Evolutionary conservation across 345 rosid genomes (phyloP).

Genomic region (Dovyalis caffra): DNA sequence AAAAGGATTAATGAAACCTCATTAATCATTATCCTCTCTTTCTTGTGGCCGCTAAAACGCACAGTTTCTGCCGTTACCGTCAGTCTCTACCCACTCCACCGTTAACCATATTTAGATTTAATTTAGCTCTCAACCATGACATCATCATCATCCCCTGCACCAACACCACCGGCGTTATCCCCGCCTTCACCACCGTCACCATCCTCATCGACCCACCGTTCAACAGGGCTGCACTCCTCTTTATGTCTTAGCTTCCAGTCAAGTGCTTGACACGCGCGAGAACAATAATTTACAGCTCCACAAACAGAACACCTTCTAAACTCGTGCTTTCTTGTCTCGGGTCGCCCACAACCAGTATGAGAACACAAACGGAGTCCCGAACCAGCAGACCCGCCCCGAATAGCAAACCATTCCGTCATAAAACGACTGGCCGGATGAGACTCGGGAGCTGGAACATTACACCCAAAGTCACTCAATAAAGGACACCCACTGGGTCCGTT

Average conservation of each 20-base stretch:
- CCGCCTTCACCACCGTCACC: slow-evolving; percentile 53
- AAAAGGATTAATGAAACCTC: not conserved
- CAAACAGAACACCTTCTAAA: slow-evolving; percentile 92
- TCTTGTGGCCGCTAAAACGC: not conserved
- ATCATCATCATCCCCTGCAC: slow-evolving; percentile 33
- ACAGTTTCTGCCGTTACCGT: slow-evolving; percentile 9
- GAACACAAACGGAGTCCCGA: slow-evolving; percentile 75
- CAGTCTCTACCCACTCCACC: not conserved
- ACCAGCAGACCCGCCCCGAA: slow-evolving; percentile 38
- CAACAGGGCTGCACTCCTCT: slow-evolving; percentile 68
- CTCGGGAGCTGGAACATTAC: slow-evolving; percentile 96
- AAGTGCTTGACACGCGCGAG: slow-evolving; percentile 95
- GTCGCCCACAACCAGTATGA: slow-evolving; percentile 80
- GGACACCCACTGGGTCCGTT: slow-evolving; percentile 59
- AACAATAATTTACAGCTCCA: slow-evolving; percentile 89
- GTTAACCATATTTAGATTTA: not conserved
- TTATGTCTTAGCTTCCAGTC: slow-evolving; percentile 95
- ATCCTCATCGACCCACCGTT: slow-evolving; percentile 58
- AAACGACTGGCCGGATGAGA: slow-evolving; percentile 74
- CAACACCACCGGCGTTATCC: slow-evolving; percentile 12
- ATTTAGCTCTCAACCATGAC: slow-evolving; percentile 38
- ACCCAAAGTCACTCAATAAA: slow-evolving; percentile 86
- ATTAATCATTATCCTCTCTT: slow-evolving; percentile 3
- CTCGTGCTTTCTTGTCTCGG: slow-evolving; percentile 91
- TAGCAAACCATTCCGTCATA: slow-evolving; percentile 70